Evolutionary conservation across 345 rosid species (phyloP).

Genomic region (thale cress (Arabidopsis thaliana)): DNA sequence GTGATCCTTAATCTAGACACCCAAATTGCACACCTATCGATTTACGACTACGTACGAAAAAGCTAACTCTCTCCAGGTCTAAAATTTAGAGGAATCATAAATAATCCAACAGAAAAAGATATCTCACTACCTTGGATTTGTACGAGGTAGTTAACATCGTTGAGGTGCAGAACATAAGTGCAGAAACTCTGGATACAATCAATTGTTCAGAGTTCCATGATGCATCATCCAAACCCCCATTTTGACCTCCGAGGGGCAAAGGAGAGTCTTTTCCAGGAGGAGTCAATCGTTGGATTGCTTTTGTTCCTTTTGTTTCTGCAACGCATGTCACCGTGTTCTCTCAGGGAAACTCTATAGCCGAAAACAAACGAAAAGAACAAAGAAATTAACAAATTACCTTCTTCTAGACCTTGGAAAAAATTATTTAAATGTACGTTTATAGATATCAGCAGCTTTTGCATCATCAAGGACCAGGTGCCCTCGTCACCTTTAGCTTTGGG

Average conservation of each 20-base stretch:
- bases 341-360: constrained; percentile 20
- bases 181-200: constrained; percentile 53
- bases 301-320: constrained; percentile 66
- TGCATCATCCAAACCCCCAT: constrained; percentile 48
- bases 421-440: constrained; percentile 65
- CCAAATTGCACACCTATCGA: constrained; percentile 2
- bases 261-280: constrained; percentile 79
- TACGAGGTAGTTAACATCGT: constrained; percentile 71
- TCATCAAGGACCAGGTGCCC: constrained; percentile 72
- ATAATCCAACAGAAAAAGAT: background rate
- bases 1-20: constrained; percentile 2
- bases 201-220: constrained; percentile 55
- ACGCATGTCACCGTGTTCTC: constrained; percentile 25
- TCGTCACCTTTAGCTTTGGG: constrained; percentile 86
- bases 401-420: constrained; percentile 82
- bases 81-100: constrained; percentile 4
- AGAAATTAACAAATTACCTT: constrained; percentile 53
- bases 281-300: constrained; percentile 66
- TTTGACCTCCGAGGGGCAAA: constrained; percentile 66
- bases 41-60: background rate
- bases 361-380: constrained; percentile 19
- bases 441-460: constrained; percentile 70
- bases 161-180: constrained; percentile 66
- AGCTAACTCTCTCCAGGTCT: background rate
- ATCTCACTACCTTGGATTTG: constrained; percentile 65